These are phyloP conservation scores for Colletotrichum sp. DNA, from an alignment of 2,329 filamentous ascomycete species.

Conservation along the genomic window DNA sequence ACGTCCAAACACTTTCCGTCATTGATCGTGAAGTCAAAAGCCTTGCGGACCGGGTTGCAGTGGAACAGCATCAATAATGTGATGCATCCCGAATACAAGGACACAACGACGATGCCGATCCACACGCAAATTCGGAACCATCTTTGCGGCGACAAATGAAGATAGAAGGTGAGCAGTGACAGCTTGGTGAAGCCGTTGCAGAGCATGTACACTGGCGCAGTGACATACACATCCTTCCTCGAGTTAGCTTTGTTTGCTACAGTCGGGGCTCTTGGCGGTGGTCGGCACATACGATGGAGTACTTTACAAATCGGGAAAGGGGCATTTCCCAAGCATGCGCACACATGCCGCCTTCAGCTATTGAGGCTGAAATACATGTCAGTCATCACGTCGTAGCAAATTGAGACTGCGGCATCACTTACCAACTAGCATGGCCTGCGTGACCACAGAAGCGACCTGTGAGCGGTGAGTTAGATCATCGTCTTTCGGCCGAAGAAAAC, in stretches of 20 bases:
- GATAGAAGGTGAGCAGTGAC: constrained; percentile 43
- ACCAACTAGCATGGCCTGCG: constrained; percentile 18
- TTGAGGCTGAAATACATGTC: not conserved
- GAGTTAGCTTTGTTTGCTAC: not conserved
- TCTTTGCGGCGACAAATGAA: constrained; percentile 37
- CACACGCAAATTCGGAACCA: constrained; percentile 37
- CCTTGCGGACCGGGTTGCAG: constrained; percentile 37
- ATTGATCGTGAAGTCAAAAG: constrained; percentile 33
- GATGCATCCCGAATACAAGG: constrained; percentile 30
- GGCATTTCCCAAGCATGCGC: constrained; percentile 26
- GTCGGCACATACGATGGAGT: constrained; percentile 13
- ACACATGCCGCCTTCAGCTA: constrained; percentile 10
- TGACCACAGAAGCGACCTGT: constrained; percentile 4
- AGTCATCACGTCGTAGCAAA: not conserved
- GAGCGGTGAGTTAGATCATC: not conserved
- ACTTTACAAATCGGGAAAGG: constrained; percentile 2
- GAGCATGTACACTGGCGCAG: constrained; percentile 35
- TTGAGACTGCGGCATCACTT: not conserved
- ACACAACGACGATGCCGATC: constrained; percentile 33
- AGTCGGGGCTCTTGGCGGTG: not conserved
- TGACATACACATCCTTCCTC: constrained; percentile 24
- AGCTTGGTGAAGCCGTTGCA: constrained; percentile 41
- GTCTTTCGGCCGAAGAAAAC: not conserved
- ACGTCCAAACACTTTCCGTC: constrained; percentile 47
- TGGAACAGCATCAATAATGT: constrained; percentile 40